These are phyloP conservation scores for Collybia sp. DNA, from an alignment of 768 basidiomycete species.

Conservation along the genomic window DNA sequence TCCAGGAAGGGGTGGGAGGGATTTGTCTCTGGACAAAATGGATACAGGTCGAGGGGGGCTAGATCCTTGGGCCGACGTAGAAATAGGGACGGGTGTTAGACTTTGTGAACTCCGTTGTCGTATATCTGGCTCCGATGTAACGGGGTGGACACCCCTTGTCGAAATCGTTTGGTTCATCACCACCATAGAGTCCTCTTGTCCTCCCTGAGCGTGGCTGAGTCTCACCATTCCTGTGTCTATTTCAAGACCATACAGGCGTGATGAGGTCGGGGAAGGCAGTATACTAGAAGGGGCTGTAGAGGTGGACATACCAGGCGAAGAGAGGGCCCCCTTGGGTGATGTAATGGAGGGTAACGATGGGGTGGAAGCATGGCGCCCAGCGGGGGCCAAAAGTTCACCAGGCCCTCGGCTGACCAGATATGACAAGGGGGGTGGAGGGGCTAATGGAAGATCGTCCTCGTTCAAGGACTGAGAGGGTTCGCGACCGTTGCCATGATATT, in stretches of 20 bases:
- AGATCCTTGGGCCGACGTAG: constrained; percentile 14
- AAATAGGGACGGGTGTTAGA: constrained; percentile 23
- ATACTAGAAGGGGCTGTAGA: constrained; percentile 73
- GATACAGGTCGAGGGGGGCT: constrained; percentile 13
- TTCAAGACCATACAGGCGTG: constrained; percentile 57
- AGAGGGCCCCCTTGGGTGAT: constrained; percentile 50
- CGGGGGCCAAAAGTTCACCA: constrained; percentile 29
- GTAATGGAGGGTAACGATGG: constrained; percentile 60
- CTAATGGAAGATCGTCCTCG: constrained; percentile 74
- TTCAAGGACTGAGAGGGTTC: constrained; percentile 33
- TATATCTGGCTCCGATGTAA: constrained; percentile 60
- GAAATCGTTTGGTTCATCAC: constrained; percentile 22
- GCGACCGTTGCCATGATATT: constrained; percentile 30
- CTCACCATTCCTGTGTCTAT: constrained; percentile 42
- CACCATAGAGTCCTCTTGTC: constrained; percentile 28
- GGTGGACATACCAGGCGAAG: constrained; percentile 64
- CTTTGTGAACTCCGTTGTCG: constrained; percentile 38
- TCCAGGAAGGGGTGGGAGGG: constrained; percentile 70
- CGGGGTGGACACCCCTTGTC: constrained; percentile 43
- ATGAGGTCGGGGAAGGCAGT: constrained; percentile 73
- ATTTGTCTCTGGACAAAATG: constrained; percentile 58
- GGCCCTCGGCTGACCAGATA: constrained; percentile 75
- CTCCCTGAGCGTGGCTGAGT: constrained; percentile 37
- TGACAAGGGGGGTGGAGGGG: constrained; percentile 88
- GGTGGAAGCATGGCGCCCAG: constrained; percentile 61